Evolutionary conservation across 768 basidiomycete species (phyloP), one percentile per base, ranked within the genome.

Genomic region (Psilocybe sp.): DNA sequence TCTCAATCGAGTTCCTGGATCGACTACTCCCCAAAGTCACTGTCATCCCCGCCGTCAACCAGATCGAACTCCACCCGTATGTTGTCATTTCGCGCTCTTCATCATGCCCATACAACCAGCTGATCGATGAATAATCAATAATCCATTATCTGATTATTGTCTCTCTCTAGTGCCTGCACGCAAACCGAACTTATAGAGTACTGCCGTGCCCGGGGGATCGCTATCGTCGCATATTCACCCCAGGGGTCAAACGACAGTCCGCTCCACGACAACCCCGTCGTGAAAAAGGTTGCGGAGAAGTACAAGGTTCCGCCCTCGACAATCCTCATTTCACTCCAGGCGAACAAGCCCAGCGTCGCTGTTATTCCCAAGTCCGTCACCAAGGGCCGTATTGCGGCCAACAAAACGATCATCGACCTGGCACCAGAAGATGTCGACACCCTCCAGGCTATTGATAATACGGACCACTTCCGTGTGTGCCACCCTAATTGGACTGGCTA

Each of bases 321-420:
- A 44, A 65, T 92, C 47, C 74, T 91, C 47, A 71, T 91, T 47
- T 85, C 85, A 2, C 75, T 89, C 40, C 86, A 90, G 56, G 86
- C 85, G 19, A 89, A 88, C 69, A 75, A 76, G 51, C 75, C 75
- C 6, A 72, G 76, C 37, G 78, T 84, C n/a, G 18, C 40, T 68
- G 89, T 89, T 20, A 71, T 92, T 35, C 76, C 88, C 18, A 92
- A 92, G 71, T 88, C 85, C 4, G 89, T 92, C 37, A 90, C 83
- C 5, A 72, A 78, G 47, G 65, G 74, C 46, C 83, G 89, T 16
- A 85, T 91, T 60, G 66, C 74, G 35, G 80, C 69, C 52, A 91
- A 91, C 68, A 59, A 69, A 42, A 80, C 72, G 47, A 60, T 90
- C 54, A 63, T 89, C 52, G 78, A 86, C 60, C 71, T 89, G 47